Conservation (phyloP, 208 protist genomes). For the Leishmania tarentolae region DNA sequence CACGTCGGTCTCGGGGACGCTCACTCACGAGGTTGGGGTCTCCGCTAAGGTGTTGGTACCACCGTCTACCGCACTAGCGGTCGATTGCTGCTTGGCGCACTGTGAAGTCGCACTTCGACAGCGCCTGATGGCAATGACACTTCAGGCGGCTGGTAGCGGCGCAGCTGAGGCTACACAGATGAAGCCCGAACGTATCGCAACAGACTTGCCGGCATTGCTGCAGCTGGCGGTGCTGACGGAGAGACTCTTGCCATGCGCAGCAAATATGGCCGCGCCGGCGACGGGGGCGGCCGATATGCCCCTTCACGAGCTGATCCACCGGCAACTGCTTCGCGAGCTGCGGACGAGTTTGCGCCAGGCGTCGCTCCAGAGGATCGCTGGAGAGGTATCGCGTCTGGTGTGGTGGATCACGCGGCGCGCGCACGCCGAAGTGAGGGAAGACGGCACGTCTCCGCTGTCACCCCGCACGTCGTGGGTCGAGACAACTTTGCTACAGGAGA, state of each 20-base stretch:
- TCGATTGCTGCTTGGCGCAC: slow-evolving; percentile 8
- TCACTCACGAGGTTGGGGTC: background rate
- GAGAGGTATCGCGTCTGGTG: slow-evolving; percentile 14
- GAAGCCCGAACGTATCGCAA: background rate
- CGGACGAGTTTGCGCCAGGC: background rate
- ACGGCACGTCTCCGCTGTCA: background rate
- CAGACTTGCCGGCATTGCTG: slow-evolving; percentile 4
- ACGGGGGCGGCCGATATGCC: background rate
- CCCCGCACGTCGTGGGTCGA: slow-evolving; percentile 17
- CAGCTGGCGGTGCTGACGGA: slow-evolving; percentile 10
- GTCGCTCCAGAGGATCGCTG: slow-evolving; percentile 17
- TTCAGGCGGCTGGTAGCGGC: background rate
- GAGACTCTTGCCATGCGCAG: background rate
- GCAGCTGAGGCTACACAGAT: background rate
- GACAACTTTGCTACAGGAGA: slow-evolving; percentile 3
- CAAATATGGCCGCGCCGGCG: background rate
- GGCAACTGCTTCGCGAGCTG: slow-evolving; percentile 1
- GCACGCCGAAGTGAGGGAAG: background rate
- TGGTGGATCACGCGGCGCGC: slow-evolving; percentile 27
- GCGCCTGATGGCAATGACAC: background rate
- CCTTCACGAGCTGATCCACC: slow-evolving; percentile 1
- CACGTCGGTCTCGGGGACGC: background rate
- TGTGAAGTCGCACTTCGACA: slow-evolving; percentile 8
- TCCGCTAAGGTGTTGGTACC: background rate
- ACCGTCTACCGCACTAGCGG: background rate